Conservation (phyloP, 1,139 yeast species). For the Saccharomyces pastorianus region DNA sequence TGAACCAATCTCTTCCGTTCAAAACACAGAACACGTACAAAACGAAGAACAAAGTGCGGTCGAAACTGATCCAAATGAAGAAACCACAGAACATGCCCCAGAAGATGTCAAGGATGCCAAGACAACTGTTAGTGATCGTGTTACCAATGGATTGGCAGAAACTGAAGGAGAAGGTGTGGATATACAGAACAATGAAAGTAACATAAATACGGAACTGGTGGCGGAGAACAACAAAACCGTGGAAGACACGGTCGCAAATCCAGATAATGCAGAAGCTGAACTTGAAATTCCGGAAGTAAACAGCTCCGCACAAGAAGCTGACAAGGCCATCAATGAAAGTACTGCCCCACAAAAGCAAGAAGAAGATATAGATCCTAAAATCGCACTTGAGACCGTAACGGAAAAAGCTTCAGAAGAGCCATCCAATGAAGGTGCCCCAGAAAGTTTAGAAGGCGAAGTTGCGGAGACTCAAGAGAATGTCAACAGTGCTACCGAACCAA, state of each 20-base stretch:
- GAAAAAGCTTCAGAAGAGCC: conserved; percentile 1
- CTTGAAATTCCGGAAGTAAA: conserved; percentile 1
- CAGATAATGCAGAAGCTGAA: background rate
- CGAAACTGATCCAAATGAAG: conserved; percentile 10
- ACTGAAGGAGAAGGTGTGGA: background rate
- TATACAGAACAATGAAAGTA: background rate
- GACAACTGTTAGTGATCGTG: background rate
- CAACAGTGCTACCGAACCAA: background rate
- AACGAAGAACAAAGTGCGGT: conserved; percentile 48
- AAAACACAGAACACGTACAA: background rate
- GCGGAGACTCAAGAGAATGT: background rate
- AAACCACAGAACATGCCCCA: background rate
- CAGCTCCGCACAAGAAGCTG: background rate
- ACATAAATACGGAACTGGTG: conserved; percentile 2
- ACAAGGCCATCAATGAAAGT: background rate
- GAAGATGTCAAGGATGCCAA: background rate
- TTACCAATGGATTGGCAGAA: background rate
- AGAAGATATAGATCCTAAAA: conserved; percentile 7
- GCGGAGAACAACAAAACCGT: conserved; percentile 7
- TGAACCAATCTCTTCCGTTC: too few relatives aligned
- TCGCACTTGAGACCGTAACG: conserved; percentile 2
- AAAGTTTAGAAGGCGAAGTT: background rate
- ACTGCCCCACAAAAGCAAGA: background rate
- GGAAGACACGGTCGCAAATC: background rate
- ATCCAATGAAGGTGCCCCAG: background rate